Percentiles rank a stretch among this genome's conserved stretches.
Evolutionary conservation across 129 eudicot species (phyloP).

Genomic region (Ambrosia artemisiifolia): DNA sequence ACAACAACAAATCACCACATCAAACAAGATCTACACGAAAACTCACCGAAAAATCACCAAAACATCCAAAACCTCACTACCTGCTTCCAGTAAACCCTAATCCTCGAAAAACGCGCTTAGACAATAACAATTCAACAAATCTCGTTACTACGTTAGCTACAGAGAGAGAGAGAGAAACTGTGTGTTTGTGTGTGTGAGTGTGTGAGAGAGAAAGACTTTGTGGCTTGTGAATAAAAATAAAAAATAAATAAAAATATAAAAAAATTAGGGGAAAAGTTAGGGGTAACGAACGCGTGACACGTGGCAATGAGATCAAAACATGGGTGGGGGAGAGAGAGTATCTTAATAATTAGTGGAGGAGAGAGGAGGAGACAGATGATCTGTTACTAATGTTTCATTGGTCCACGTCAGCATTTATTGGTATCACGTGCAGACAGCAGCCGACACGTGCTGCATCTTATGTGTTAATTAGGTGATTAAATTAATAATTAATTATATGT

Average conservation of each 20-base stretch:
- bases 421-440: neutral
- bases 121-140: slow-evolving; percentile 37
- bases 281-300: slow-evolving; percentile 40
- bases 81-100: slow-evolving; percentile 41
- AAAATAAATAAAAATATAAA: neutral
- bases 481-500: neutral
- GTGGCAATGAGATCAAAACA: slow-evolving; percentile 62
- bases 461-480: neutral
- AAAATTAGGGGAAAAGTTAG: slow-evolving; percentile 21
- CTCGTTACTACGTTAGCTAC: slow-evolving; percentile 24
- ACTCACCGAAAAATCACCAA: slow-evolving; percentile 35
- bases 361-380: slow-evolving; percentile 53
- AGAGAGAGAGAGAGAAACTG: slow-evolving; percentile 14
- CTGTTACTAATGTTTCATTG: slow-evolving; percentile 42
- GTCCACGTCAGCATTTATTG: slow-evolving; percentile 42
- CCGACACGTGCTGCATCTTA: slow-evolving; percentile 22
- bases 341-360: slow-evolving; percentile 61
- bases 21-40: slow-evolving; percentile 31
- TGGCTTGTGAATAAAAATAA: slow-evolving; percentile 4
- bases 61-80: slow-evolving; percentile 2
- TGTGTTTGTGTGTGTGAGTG: slow-evolving; percentile 7
- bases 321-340: slow-evolving; percentile 39
- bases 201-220: slow-evolving; percentile 25
- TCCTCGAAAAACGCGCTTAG: neutral
- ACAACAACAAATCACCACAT: neutral